Percentiles rank a stretch among this genome's conserved stretches.
Evolutionary conservation across 495 filamentous ascomycete genomes (phyloP).

Genomic region (Astrocystis sublimbata): DNA sequence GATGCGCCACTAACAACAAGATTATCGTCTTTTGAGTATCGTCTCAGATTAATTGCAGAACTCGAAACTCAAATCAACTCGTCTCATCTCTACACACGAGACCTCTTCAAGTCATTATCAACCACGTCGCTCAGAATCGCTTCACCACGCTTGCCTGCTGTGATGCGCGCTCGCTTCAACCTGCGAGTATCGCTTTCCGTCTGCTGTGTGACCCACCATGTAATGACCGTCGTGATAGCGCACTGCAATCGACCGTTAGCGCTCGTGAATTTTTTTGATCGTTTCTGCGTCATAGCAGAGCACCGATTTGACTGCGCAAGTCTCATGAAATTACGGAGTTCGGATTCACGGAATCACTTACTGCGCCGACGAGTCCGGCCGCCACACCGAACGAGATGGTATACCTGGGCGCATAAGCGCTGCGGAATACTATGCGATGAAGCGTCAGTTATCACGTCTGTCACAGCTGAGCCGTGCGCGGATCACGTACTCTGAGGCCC

Average conservation of each 20-base stretch:
- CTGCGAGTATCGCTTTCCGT: slow-evolving; percentile 43
- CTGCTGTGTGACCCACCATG: slow-evolving; percentile 38
- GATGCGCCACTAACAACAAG: too few species aligned
- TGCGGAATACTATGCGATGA: slow-evolving; percentile 27
- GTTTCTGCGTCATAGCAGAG: neutral
- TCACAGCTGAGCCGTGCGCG: neutral
- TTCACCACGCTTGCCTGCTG: slow-evolving; percentile 41
- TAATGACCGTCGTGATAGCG: slow-evolving; percentile 30
- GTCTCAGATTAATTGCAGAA: too few species aligned
- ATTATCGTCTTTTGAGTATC: too few species aligned
- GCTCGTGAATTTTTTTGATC: neutral
- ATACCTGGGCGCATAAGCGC: slow-evolving; percentile 36
- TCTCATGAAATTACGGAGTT: too few species aligned
- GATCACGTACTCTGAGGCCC: slow-evolving; percentile 30
- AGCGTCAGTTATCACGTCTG: neutral
- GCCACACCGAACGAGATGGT: slow-evolving; percentile 34
- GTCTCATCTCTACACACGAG: neutral
- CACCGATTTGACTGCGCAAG: too few species aligned
- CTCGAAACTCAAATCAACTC: too few species aligned
- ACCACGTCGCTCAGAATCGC: slow-evolving; percentile 47
- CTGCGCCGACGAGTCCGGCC: slow-evolving; percentile 32
- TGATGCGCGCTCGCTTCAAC: slow-evolving; percentile 43
- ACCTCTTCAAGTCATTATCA: slow-evolving; percentile 35
- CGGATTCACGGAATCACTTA: neutral
- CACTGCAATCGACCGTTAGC: slow-evolving; percentile 12